Conservation (phyloP, 2,329 filamentous ascomycete species). For the Hypomyces rosellus region DNA sequence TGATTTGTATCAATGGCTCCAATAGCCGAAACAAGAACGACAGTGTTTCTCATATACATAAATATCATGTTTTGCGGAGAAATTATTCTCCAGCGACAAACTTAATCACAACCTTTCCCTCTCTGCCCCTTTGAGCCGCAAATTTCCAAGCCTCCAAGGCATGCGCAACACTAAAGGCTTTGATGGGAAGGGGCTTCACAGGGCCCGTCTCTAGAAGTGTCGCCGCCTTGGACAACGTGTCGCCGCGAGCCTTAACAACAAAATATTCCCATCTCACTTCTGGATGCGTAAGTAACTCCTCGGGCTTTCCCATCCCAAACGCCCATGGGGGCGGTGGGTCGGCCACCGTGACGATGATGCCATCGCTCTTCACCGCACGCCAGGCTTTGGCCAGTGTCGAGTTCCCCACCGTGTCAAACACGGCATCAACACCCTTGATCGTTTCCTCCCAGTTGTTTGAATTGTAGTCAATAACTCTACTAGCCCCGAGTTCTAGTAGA, state of each 20-base stretch:
- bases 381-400: constrained; percentile 21
- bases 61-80: too few relatives aligned
- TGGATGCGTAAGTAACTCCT: constrained; percentile 13
- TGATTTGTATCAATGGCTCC: too few relatives aligned
- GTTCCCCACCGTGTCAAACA: constrained; percentile 26
- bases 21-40: too few relatives aligned
- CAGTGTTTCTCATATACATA: too few relatives aligned
- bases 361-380: constrained; percentile 21
- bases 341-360: constrained; percentile 27
- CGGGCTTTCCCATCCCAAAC: constrained; percentile 13
- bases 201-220: constrained; percentile 17
- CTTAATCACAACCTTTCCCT: constrained; percentile 21
- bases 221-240: constrained; percentile 14
- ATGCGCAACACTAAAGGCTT: constrained; percentile 16
- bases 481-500: constrained; percentile 16
- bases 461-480: constrained; percentile 21
- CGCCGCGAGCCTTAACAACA: constrained; percentile 18
- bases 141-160: constrained; percentile 22
- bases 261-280: constrained; percentile 23
- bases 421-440: constrained; percentile 19
- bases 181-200: constrained; percentile 16
- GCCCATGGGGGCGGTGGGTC: constrained; percentile 30
- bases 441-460: constrained; percentile 14
- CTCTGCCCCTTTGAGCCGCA: constrained; percentile 16
- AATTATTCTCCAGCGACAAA: constrained; percentile 12